A percentile compares a stretch with the other conserved stretches of the same genome.
phyloP scores from a whole-genome alignment of 164 flowering plant species.

The Aristolochia fimbriata region DNA sequence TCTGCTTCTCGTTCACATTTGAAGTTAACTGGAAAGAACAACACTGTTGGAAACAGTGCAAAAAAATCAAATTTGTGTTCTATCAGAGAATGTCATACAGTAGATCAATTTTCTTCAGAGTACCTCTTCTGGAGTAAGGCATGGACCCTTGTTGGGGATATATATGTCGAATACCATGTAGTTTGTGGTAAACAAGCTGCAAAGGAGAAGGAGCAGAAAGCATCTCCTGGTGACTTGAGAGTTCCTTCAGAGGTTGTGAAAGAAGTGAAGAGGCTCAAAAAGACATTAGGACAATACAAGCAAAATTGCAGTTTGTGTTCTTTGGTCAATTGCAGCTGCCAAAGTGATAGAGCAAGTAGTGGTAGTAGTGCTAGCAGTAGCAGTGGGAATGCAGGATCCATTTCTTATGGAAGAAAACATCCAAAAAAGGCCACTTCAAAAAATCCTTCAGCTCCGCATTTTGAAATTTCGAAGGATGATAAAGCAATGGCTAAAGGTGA shows the following conservation, averaged over 20 bases:
- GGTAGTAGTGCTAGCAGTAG: constrained; percentile 95
- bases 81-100: constrained; percentile 12
- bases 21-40: constrained; percentile 16
- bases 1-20: constrained; percentile 15
- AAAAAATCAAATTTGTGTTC: constrained; percentile 11
- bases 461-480: constrained; percentile 18
- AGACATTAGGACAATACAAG: constrained; percentile 55
- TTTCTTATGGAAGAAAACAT: constrained; percentile 44
- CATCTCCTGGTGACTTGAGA: constrained; percentile 35
- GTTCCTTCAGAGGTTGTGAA: constrained; percentile 79
- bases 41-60: constrained; percentile 10
- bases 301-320: constrained; percentile 78
- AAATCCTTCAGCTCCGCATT: constrained; percentile 14
- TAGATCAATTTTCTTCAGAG: constrained; percentile 33
- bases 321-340: constrained; percentile 88
- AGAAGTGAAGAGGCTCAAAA: constrained; percentile 82
- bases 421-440: constrained; percentile 32
- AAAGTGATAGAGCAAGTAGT: constrained; percentile 89
- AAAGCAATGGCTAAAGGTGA: constrained; percentile 12
- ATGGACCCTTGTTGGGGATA: constrained; percentile 92
- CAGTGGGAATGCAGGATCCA: constrained; percentile 22
- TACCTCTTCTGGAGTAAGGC: constrained; percentile 85
- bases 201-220: constrained; percentile 16
- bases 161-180: constrained; percentile 60
- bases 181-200: constrained; percentile 34